Evolutionary conservation across 768 basidiomycete species (phyloP), one percentile per base, ranked within the genome.

Genomic region (Tephrocybe rancida): DNA sequence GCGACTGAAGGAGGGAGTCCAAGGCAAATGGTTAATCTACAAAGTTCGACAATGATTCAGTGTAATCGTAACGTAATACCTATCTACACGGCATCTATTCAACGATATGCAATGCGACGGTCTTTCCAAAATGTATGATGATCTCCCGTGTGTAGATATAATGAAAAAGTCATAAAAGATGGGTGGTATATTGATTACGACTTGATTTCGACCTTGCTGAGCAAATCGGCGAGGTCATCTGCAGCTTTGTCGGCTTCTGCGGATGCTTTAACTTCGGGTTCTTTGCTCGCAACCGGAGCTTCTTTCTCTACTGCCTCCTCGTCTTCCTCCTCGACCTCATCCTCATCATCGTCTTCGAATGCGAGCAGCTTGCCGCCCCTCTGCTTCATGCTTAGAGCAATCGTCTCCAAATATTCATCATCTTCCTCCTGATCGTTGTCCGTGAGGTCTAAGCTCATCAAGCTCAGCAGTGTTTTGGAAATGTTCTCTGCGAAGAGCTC

Each of bases 361-460:
- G 83, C 74, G 6, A 86, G 71, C 5, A 91, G 66, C 58, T 81
- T 87, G 3, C 90, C 90, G 26, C 85, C 84, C 25, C 88, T 81
- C 52, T 76, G 77, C 65, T 80, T 84, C 64, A 92, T 69, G 49
- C 79, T 75, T 42, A 78, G 67, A 11, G 68, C 70, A 48, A 92
- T 69, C 44, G 78, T 73, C 52, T 81, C 78, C 16, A 90, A 60
- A 58, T 79, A 71, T 56, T 85, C 87, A 44, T 85, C 85, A 25
- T 88, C 86, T 48, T 90, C 92, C 41, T 92, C 89, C 53, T 84
- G 78, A 11, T 95, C 95, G 61, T 95, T 98, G 73, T 91, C 93
- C 64, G 96, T 95, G 54, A 98, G 64, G 67, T 98, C 96, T 48
- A 98, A 70, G 49, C 69, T 74, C 71, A 73, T 85, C 39, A 99